A percentile compares a stretch with the other conserved stretches of the same genome.
phyloP scores from a whole-genome alignment of 257 asterid species.

The Primulina eburnea region DNA sequence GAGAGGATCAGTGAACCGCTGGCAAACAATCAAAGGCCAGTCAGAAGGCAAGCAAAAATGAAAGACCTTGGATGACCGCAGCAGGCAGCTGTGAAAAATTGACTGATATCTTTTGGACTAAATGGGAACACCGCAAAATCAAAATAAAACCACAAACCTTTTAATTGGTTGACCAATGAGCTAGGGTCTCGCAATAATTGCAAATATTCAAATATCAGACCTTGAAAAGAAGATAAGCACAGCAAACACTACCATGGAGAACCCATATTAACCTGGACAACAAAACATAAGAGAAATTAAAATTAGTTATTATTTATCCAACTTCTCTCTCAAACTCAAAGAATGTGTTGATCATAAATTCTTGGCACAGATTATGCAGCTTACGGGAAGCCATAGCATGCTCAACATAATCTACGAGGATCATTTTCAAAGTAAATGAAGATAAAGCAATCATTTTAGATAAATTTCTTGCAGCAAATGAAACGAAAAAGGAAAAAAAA shows the following conservation, averaged over 20 bases:
- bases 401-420: too few species aligned
- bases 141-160: constrained; percentile 23
- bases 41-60: constrained; percentile 76
- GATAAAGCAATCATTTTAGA: too few species aligned
- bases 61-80: constrained; percentile 83
- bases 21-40: constrained; percentile 76
- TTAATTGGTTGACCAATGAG: background rate
- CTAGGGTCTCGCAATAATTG: background rate
- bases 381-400: too few species aligned
- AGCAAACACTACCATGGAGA: constrained; percentile 90
- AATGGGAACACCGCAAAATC: constrained; percentile 78
- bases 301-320: constrained; percentile 9
- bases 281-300: constrained; percentile 7
- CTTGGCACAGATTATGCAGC: background rate
- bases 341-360: background rate
- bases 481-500: too few species aligned
- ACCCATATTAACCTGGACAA: constrained; percentile 75
- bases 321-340: background rate
- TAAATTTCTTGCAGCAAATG: too few species aligned
- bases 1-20: constrained; percentile 56
- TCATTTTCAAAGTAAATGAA: too few species aligned
- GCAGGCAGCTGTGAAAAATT: constrained; percentile 91
- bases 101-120: constrained; percentile 95
- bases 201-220: constrained; percentile 35
- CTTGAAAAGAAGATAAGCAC: constrained; percentile 88